These are phyloP conservation scores for Rosa persica DNA, from an alignment of 306 rosid genomes.

Conservation along the genomic window DNA sequence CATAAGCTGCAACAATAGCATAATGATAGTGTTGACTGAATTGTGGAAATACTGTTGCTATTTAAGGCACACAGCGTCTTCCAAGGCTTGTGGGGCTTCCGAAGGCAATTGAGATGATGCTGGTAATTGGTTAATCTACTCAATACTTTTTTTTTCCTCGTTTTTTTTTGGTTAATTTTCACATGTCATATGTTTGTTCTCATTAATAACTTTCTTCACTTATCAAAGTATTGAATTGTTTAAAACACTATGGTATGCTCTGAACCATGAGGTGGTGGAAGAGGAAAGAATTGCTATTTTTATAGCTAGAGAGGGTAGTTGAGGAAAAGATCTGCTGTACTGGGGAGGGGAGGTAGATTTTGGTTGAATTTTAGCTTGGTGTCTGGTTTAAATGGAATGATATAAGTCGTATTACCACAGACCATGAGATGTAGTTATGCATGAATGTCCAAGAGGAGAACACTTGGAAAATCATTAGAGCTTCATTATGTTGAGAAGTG, in stretches of 20 bases:
- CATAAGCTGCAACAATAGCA: constrained; percentile 11
- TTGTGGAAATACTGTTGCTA: constrained; percentile 32
- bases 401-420: too few species aligned
- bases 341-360: too few species aligned
- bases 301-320: too few species aligned
- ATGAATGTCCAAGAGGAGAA: not conserved
- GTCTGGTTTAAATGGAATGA: too few species aligned
- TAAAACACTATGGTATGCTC: not conserved
- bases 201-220: not conserved
- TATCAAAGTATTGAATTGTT: not conserved
- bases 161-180: not conserved
- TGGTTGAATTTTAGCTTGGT: too few species aligned
- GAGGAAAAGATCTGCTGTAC: too few species aligned
- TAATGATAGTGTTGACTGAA: constrained; percentile 18
- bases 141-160: not conserved
- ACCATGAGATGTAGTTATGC: too few species aligned
- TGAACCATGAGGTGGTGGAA: not conserved
- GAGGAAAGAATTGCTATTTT: not conserved
- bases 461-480: not conserved
- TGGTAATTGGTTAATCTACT: constrained; percentile 48
- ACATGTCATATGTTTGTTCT: not conserved
- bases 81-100: constrained; percentile 87
- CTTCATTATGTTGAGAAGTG: not conserved
- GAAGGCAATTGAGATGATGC: constrained; percentile 90
- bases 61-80: constrained; percentile 92